Evolutionary conservation across 345 rosid genomes (phyloP), one percentile per base, ranked within the genome.

Genomic region (Pistacia integerrima): DNA sequence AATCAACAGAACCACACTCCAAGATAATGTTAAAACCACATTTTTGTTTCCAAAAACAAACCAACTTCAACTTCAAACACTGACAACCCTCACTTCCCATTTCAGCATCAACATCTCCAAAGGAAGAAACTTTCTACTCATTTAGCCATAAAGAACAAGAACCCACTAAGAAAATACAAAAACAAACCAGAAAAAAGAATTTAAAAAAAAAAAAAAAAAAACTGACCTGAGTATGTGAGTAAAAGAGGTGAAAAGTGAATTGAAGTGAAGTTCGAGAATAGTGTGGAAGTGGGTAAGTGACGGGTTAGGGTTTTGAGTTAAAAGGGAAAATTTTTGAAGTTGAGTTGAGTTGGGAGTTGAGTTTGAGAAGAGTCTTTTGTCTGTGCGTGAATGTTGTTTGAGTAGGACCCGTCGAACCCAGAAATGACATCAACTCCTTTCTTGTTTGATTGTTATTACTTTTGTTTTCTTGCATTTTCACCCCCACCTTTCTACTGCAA

Each of bases 361-460:
- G 67, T 35, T 28, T 13, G 46, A 41, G 46, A 41, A 12, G 16
- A 69, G 25, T 33, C 17, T 36, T 56, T 41, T 41, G 46, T 41
- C 46, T 54, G 20, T 14, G 18, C 3, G n/a, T 16, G 49, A 67
- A 35, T 65, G 12, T 66, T 46, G 70, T 16, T 55, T 28, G 60
- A 69, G 60, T 28, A 30, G 60, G 59, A 69, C 72, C 72, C 72
- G 3, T 51, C 22, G 20, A 69, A 52, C 60, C 72, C 60, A 69
- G 72, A 69, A 30, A 14, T 52, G 22, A 14, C 3, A 52, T 5
- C 22, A 8, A 69, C 72, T 28, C 56, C 44, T 28, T 52, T 8
- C 60, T 28, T 16, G 44, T 52, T 17, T 14, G 5, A 25, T 68
- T 68, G 57, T 25, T 14, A 25, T 68, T 49, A 8, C 9, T 48